Evolutionary conservation across 73 alveolate species (phyloP).

Genomic region (Durusdinium trenchii): DNA sequence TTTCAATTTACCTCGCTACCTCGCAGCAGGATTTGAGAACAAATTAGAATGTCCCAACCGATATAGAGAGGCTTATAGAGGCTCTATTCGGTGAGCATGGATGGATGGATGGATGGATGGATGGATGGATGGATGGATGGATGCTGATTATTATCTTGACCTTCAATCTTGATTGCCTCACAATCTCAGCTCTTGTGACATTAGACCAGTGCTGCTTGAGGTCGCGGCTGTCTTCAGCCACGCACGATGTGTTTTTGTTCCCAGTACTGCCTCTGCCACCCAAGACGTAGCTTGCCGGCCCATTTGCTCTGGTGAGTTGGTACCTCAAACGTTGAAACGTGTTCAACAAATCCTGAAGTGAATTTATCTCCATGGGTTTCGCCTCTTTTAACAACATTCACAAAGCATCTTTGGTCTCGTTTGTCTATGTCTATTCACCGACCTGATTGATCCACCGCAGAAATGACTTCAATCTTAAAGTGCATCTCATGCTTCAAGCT

Average conservation of each 20-base stretch:
- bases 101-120: too few species aligned
- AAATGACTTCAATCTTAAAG: conserved; percentile 39
- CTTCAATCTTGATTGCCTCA: background rate
- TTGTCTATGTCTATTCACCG: background rate
- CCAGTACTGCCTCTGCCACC: conserved; percentile 33
- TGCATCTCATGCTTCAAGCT: conserved; percentile 30
- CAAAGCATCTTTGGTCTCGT: background rate
- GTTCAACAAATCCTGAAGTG: background rate
- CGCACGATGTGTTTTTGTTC: conserved; percentile 54
- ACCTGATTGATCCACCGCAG: conserved; percentile 69
- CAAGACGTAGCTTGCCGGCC: conserved; percentile 81
- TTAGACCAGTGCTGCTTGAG: background rate
- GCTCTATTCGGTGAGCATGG: too few species aligned
- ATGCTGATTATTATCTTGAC: background rate
- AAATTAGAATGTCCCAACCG: too few species aligned
- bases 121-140: too few species aligned
- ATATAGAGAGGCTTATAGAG: too few species aligned
- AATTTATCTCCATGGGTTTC: background rate
- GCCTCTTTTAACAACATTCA: background rate
- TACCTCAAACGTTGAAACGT: background rate
- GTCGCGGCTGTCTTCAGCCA: conserved; percentile 52
- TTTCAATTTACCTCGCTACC: too few species aligned
- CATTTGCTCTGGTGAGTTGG: background rate
- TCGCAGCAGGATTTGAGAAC: too few species aligned
- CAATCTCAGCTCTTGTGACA: background rate